Evolutionary conservation across 2,329 filamentous ascomycete species (phyloP), one percentile per base, ranked within the genome.

Genomic region (Aspergillus cejpii): DNA sequence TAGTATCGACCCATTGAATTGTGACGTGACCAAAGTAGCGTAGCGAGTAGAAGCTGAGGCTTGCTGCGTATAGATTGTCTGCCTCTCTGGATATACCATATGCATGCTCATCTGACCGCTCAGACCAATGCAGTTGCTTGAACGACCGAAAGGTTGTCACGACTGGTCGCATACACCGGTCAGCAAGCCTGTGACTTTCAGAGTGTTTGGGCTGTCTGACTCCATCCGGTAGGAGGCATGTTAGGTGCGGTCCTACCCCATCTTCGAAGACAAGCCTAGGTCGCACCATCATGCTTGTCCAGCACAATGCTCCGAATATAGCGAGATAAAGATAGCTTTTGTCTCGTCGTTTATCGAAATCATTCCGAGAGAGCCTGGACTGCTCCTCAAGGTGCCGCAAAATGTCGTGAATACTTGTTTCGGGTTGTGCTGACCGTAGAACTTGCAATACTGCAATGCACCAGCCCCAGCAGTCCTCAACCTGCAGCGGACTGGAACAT

Each of bases 1-100:
- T 26, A 2, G 44, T 47, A 43, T 47, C 40, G 21, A 47, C 44
- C 44, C 44, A 47, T 34, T 26, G 28, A 24, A 45, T 21, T 12
- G 20, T 45, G 28, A 45, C 38, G 6, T 33, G 43, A 6, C 43
- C 43, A 45, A 45, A 41, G 28, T 39, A 41, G 8, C 20, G 27
- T 6, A 45, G 38, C 28, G 43, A 45, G 28, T 33, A 45, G 24
- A 41, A 31, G 24, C 36, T 41, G 14, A 45, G 29, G 27, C 43
- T 45, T 41, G 43, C 38, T 17, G 42, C 20, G 19, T 45, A 45
- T 8, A 45, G 31, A 14, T 26, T 39, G 33, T 45, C 43, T 2
- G 14, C 17, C 10, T 39, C 39, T 12, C 26, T 31, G 23, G 23
- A 28, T 43, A 17, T 29, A 17, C 33, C 33, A 3, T 36, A 14